Evolutionary conservation across 805 yeast genomes (phyloP), one percentile per base, ranked within the genome.

Genomic region (Saccharomycopsis microspora): DNA sequence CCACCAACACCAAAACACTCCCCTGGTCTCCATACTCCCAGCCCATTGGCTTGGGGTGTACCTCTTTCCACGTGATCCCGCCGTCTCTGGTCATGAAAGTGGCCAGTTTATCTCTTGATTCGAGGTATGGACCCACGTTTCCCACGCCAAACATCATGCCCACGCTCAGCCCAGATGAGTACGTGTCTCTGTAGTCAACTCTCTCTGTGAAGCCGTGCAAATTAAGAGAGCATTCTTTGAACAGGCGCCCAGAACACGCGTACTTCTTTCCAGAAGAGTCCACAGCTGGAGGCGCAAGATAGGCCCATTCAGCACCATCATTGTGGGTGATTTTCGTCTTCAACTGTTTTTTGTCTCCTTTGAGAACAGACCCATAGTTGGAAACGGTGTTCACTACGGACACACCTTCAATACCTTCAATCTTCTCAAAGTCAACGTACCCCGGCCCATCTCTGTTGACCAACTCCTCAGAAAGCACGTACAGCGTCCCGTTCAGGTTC

Each of bases 1-100:
- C 71, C 1, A 83, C 90, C 44, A 89, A 61, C 1, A 86, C 86
- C 44, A 93, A 64, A 35, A 93, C 74, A 0, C 95, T 80, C 11
- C 98, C 98, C 54, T 86, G 85, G 63, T 93, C 98, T 53, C 97
- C 97, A 62, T 71, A 93, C 64, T 89, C 97, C 97, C 97, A 93
- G 76, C 83, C 82, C 56, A 76, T 75, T 1, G 78, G 72, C 3
- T 94, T 93, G 51, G 82, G 77, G 50, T 65, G 71, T 32, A 90
- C 68, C 63, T 86, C 95, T 45, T 64, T 75, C 97, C 97, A 93
- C 3, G 88, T 74, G 10, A 78, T 66, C 49, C 98, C 98, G 2
- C 93, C 98, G 64, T 93, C 97, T n/a, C 74, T 69, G 3, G 95
- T 79, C 52, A 93, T 64, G 59, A 75, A 93, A 0, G 96, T 85